These are phyloP conservation scores for Colletotrichum limetticola DNA, from an alignment of 2,329 filamentous ascomycete species.

Conservation along the genomic window DNA sequence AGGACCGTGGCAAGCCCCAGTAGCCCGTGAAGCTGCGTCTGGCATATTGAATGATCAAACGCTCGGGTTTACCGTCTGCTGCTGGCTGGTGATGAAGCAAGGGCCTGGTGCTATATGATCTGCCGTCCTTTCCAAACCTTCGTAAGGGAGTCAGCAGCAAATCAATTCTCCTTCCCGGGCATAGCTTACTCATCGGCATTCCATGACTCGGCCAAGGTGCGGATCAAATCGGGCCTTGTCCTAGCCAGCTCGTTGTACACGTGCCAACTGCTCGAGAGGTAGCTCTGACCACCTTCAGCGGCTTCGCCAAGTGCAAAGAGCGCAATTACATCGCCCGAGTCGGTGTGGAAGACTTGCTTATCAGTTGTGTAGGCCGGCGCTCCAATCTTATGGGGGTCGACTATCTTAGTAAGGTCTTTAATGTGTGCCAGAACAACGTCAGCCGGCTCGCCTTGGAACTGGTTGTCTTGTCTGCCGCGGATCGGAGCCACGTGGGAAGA, in stretches of 20 bases:
- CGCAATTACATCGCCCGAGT: conserved; percentile 68
- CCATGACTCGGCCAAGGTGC: conserved; percentile 64
- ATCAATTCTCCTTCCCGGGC: conserved; percentile 12
- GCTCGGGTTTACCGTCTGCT: conserved; percentile 56
- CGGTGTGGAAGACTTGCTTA: conserved; percentile 73
- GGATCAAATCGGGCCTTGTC: conserved; percentile 68
- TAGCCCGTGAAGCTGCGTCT: conserved; percentile 69
- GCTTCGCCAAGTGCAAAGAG: conserved; percentile 66
- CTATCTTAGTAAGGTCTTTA: conserved; percentile 64
- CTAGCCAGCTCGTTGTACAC: conserved; percentile 72
- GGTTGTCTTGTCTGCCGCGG: conserved; percentile 63
- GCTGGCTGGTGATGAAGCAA: conserved; percentile 66
- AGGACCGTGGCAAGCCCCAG: conserved; percentile 61
- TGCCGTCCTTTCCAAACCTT: conserved; percentile 62
- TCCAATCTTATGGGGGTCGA: conserved; percentile 55
- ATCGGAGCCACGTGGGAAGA: conserved; percentile 66
- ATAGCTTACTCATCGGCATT: conserved; percentile 52
- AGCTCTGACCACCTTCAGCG: conserved; percentile 65
- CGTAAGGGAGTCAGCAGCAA: background rate
- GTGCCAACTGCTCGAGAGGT: conserved; percentile 65
- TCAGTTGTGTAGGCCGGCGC: conserved; percentile 69
- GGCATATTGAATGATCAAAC: conserved; percentile 69
- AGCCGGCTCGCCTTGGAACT: conserved; percentile 54
- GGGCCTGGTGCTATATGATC: conserved; percentile 59
- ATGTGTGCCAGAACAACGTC: conserved; percentile 69